These are phyloP conservation scores for Colletotrichum caudatum DNA, from an alignment of 2,329 filamentous ascomycete species.

Conservation along the genomic window DNA sequence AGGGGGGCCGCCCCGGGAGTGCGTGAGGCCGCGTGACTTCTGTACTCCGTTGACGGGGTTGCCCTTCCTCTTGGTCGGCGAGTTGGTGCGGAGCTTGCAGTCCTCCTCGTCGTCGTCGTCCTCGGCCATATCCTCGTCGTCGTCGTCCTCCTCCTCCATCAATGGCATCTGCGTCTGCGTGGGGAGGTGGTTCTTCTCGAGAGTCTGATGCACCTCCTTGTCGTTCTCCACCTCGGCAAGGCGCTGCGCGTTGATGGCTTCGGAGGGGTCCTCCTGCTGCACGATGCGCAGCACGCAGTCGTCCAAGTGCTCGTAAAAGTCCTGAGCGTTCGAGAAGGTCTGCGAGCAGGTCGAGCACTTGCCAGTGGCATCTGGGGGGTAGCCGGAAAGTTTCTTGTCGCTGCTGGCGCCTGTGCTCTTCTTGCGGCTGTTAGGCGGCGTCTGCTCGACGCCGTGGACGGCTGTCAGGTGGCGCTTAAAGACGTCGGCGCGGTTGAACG, in stretches of 20 bases:
- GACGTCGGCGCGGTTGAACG: constrained; percentile 93
- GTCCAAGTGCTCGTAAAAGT: constrained; percentile 98
- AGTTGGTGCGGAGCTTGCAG: constrained; percentile 57
- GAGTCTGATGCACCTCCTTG: constrained; percentile 69
- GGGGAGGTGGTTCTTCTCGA: constrained; percentile 73
- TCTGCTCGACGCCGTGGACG: constrained; percentile 93
- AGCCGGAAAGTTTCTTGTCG: constrained; percentile 76
- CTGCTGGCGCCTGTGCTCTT: constrained; percentile 61
- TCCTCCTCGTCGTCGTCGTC: constrained; percentile 65
- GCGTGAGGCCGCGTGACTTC: constrained; percentile 80
- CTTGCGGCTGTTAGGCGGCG: constrained; percentile 90
- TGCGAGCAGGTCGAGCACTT: constrained; percentile 95
- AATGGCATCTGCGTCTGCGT: constrained; percentile 55
- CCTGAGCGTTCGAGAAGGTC: constrained; percentile 92
- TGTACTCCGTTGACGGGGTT: constrained; percentile 69
- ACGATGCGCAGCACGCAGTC: constrained; percentile 79
- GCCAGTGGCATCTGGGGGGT: constrained; percentile 83
- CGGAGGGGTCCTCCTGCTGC: constrained; percentile 76
- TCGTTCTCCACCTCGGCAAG: constrained; percentile 76
- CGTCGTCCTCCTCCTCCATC: constrained; percentile 50
- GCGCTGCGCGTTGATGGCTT: constrained; percentile 75
- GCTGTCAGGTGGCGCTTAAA: constrained; percentile 95
- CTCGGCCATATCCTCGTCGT: constrained; percentile 66
- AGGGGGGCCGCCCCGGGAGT: constrained; percentile 79
- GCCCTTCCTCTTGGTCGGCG: constrained; percentile 65